Evolutionary conservation across 2,329 filamentous ascomycete species (phyloP).

Genomic region (Proliferodiscus dingleyae): DNA sequence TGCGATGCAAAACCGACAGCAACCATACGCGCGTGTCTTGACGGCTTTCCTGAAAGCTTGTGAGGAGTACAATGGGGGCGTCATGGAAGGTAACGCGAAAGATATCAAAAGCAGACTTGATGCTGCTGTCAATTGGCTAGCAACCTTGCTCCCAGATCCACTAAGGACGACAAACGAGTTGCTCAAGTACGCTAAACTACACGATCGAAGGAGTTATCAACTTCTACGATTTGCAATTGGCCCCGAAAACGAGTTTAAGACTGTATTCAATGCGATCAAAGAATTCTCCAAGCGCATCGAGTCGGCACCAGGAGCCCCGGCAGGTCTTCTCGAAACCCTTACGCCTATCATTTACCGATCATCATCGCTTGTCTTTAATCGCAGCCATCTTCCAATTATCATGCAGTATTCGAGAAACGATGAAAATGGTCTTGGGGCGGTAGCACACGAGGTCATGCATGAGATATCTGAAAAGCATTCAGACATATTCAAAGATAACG

Average conservation of each 20-base stretch:
- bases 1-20: slow-evolving; percentile 74
- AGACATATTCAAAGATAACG: slow-evolving; percentile 86
- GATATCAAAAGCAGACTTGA: slow-evolving; percentile 65
- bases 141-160: slow-evolving; percentile 71
- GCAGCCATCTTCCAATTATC: slow-evolving; percentile 86
- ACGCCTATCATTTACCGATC: slow-evolving; percentile 78
- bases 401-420: slow-evolving; percentile 84
- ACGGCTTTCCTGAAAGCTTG: slow-evolving; percentile 76
- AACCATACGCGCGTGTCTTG: slow-evolving; percentile 67
- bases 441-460: slow-evolving; percentile 84
- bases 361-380: slow-evolving; percentile 84
- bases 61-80: slow-evolving; percentile 84
- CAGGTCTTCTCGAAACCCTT: slow-evolving; percentile 70
- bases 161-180: slow-evolving; percentile 69
- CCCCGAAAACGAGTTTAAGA: slow-evolving; percentile 85
- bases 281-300: slow-evolving; percentile 82
- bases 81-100: slow-evolving; percentile 66
- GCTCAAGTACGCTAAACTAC: slow-evolving; percentile 83
- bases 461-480: slow-evolving; percentile 89
- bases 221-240: slow-evolving; percentile 82
- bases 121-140: slow-evolving; percentile 67
- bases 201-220: slow-evolving; percentile 86
- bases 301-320: slow-evolving; percentile 52
- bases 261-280: slow-evolving; percentile 82
- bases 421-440: slow-evolving; percentile 68